Evolutionary conservation across 1,139 yeast species (phyloP).

Genomic region (Blastobotrys proliferans): DNA sequence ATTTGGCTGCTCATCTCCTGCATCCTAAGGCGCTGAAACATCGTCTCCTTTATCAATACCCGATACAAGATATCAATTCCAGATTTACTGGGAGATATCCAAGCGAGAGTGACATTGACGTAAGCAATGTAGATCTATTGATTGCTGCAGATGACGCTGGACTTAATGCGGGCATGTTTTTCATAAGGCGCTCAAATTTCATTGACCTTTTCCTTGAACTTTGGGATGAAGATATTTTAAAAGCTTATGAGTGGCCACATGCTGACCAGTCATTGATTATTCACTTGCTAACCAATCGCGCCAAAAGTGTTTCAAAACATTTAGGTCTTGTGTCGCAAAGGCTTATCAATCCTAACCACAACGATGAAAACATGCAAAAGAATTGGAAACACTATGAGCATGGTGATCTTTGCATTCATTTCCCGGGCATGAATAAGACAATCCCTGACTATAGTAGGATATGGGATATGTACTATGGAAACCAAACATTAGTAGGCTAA

Average conservation of each 20-base stretch:
- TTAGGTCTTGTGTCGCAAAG: slow-evolving; percentile 6
- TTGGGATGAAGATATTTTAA: slow-evolving; percentile 8
- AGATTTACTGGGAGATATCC: slow-evolving; percentile 23
- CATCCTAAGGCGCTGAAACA: slow-evolving; percentile 29
- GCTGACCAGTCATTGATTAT: slow-evolving; percentile 3
- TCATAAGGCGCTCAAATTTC: slow-evolving; percentile 30
- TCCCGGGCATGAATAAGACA: slow-evolving; percentile 2
- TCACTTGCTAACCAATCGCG: background rate
- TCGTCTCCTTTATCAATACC: slow-evolving; percentile 24
- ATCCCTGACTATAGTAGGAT: background rate
- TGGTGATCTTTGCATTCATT: slow-evolving; percentile 3
- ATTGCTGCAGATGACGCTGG: slow-evolving; percentile 30
- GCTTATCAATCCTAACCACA: slow-evolving; percentile 3
- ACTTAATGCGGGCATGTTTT: slow-evolving; percentile 37
- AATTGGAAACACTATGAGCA: background rate
- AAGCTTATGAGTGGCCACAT: slow-evolving; percentile 1
- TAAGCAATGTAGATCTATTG: slow-evolving; percentile 24
- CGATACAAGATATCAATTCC: slow-evolving; percentile 20
- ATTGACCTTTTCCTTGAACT: slow-evolving; percentile 22
- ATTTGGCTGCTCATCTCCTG: slow-evolving; percentile 31
- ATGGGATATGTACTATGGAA: background rate
- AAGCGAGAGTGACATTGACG: slow-evolving; percentile 20
- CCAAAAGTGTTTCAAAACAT: background rate
- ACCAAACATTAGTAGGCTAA: no score
- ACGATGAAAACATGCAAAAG: background rate